Conservation (phyloP, 2,329 filamentous ascomycete genomes). For the Arthrobotrys musiformis region DNA sequence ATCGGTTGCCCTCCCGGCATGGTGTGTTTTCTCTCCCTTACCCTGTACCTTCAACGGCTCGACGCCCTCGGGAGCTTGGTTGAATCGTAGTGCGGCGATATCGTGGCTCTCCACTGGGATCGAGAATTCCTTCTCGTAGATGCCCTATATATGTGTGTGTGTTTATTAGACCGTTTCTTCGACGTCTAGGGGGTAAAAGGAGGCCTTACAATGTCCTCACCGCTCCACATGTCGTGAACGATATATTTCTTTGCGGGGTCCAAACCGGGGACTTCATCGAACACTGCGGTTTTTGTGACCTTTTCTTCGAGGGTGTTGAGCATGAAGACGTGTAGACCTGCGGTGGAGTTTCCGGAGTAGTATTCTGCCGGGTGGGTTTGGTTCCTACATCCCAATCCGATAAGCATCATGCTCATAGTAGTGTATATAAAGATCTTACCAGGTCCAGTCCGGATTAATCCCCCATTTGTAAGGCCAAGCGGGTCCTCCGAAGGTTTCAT, state of each 20-base stretch:
- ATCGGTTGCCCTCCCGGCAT: constrained; percentile 6
- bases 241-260: constrained; percentile 60
- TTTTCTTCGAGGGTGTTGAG: constrained; percentile 64
- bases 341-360: constrained; percentile 65
- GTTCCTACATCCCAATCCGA: constrained; percentile 60
- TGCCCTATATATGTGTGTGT: constrained; percentile 1
- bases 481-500: constrained; percentile 63
- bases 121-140: constrained; percentile 31
- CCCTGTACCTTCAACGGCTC: constrained; percentile 20
- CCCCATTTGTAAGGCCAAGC: constrained; percentile 66
- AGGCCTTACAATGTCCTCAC: constrained; percentile 35
- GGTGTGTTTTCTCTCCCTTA: constrained; percentile 19
- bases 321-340: constrained; percentile 66
- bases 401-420: background rate
- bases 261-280: constrained; percentile 65
- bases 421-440: constrained; percentile 49
- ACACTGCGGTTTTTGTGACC: constrained; percentile 62
- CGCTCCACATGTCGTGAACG: constrained; percentile 66
- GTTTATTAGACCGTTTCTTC: background rate
- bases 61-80: background rate
- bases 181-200: background rate
- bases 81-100: constrained; percentile 46
- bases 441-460: constrained; percentile 66
- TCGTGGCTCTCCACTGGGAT: constrained; percentile 40
- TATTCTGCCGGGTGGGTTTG: constrained; percentile 66